Evolutionary conservation across 1,139 yeast species (phyloP).

Genomic region (Taiozyma sp.): DNA sequence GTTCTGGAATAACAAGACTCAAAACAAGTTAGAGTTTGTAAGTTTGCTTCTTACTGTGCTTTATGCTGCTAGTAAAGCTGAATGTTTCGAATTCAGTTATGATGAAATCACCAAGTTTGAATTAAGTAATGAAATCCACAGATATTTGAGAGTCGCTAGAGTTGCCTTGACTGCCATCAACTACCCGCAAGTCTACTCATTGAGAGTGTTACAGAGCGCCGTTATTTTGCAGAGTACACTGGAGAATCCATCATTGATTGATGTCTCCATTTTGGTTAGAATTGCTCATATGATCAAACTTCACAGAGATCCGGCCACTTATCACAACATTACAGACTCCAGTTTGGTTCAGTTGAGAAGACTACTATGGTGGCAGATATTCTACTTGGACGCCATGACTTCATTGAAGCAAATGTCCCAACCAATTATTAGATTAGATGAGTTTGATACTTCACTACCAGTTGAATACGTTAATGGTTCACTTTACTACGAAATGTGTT

Average conservation of each 20-base stretch:
- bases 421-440: slow-evolving; percentile 50
- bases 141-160: slow-evolving; percentile 43
- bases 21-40: slow-evolving; percentile 36
- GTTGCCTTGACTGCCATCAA: slow-evolving; percentile 46
- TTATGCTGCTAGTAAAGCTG: slow-evolving; percentile 51
- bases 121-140: slow-evolving; percentile 46
- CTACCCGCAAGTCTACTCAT: slow-evolving; percentile 48
- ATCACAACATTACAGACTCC: slow-evolving; percentile 44
- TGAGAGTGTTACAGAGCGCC: slow-evolving; percentile 44
- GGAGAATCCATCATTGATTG: slow-evolving; percentile 44
- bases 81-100: slow-evolving; percentile 43
- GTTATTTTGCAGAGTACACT: slow-evolving; percentile 51
- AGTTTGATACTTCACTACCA: slow-evolving; percentile 54
- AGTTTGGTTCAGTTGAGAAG: slow-evolving; percentile 48
- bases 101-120: slow-evolving; percentile 27
- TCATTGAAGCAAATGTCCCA: slow-evolving; percentile 54
- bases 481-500: slow-evolving; percentile 27
- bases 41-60: slow-evolving; percentile 45
- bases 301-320: slow-evolving; percentile 53
- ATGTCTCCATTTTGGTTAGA: slow-evolving; percentile 33
- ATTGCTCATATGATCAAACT: slow-evolving; percentile 53
- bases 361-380: slow-evolving; percentile 62
- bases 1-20: slow-evolving; percentile 38
- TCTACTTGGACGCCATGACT: slow-evolving; percentile 53
- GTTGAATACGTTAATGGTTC: slow-evolving; percentile 33